Percentiles rank a stretch among this genome's conserved stretches.
phyloP scores from a whole-genome alignment of 2,329 filamentous ascomycete species.

The Sclerotinia minor region DNA sequence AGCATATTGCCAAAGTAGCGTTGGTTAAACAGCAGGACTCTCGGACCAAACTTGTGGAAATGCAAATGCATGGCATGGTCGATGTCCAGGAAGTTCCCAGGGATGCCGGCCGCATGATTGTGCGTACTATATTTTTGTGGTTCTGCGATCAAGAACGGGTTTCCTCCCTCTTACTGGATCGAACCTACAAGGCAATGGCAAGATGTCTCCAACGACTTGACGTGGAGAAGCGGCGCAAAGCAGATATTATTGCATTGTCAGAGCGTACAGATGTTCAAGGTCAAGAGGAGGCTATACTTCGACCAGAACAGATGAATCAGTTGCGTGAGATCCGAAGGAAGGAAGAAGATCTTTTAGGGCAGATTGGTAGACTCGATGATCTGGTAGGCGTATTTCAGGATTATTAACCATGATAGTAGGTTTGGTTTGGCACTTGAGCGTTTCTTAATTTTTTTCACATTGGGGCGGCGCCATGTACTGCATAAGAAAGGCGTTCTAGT shows the following conservation, averaged over 20 bases:
- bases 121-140: slow-evolving; percentile 86
- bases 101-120: slow-evolving; percentile 78
- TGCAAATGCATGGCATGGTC: slow-evolving; percentile 83
- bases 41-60: slow-evolving; percentile 77
- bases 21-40: slow-evolving; percentile 85
- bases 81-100: slow-evolving; percentile 94
- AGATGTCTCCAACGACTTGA: slow-evolving; percentile 78
- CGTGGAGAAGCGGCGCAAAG: slow-evolving; percentile 70
- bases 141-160: slow-evolving; percentile 80
- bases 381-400: slow-evolving; percentile 82
- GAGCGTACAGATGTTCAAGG: slow-evolving; percentile 83
- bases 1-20: slow-evolving; percentile 75
- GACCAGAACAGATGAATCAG: slow-evolving; percentile 67
- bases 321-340: slow-evolving; percentile 61
- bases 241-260: slow-evolving; percentile 74
- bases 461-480: slow-evolving; percentile 30
- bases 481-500: slow-evolving; percentile 29
- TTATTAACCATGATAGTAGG: slow-evolving; percentile 49
- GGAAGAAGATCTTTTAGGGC: slow-evolving; percentile 72
- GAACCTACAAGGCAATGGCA: slow-evolving; percentile 87
- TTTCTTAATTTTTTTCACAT: slow-evolving; percentile 27
- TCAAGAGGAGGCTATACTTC: slow-evolving; percentile 73
- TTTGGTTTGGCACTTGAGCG: slow-evolving; percentile 25
- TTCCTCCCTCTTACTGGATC: slow-evolving; percentile 69
- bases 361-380: slow-evolving; percentile 80